phyloP scores from a whole-genome alignment of 306 rosid species.

The Sicyos baderoa region DNA sequence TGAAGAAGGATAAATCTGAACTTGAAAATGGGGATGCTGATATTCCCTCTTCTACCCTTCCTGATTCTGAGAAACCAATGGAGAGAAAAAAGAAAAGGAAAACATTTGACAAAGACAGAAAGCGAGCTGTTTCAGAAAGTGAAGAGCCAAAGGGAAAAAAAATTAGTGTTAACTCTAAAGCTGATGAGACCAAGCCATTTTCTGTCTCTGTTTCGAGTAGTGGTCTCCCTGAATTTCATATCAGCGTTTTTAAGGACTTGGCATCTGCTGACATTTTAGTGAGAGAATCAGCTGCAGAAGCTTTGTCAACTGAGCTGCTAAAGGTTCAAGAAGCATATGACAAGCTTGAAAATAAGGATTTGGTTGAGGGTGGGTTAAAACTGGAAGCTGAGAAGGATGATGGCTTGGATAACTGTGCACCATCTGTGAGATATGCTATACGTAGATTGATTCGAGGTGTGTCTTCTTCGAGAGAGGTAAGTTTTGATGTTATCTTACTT shows the following conservation, averaged over 20 bases:
- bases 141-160: constrained; percentile 19
- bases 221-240: constrained; percentile 65
- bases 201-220: constrained; percentile 21
- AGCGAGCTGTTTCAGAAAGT: constrained; percentile 13
- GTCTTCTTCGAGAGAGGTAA: constrained; percentile 89
- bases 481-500: neutral
- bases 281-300: constrained; percentile 55
- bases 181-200: constrained; percentile 7
- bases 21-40: constrained; percentile 18
- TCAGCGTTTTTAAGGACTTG: constrained; percentile 83
- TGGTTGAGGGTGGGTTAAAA: constrained; percentile 49
- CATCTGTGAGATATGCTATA: constrained; percentile 86
- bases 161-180: constrained; percentile 19
- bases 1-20: constrained; percentile 27
- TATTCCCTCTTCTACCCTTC: constrained; percentile 13
- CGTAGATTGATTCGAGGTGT: constrained; percentile 88
- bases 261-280: constrained; percentile 38
- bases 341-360: constrained; percentile 43
- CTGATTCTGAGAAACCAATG: constrained; percentile 50
- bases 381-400: constrained; percentile 91
- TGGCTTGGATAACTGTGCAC: constrained; percentile 84
- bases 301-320: constrained; percentile 58
- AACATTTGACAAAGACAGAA: constrained; percentile 49
- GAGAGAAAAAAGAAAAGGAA: constrained; percentile 70
- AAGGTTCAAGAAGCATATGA: constrained; percentile 69